phyloP scores from a whole-genome alignment of 768 basidiomycete species.

The Chalciporus chontae region DNA sequence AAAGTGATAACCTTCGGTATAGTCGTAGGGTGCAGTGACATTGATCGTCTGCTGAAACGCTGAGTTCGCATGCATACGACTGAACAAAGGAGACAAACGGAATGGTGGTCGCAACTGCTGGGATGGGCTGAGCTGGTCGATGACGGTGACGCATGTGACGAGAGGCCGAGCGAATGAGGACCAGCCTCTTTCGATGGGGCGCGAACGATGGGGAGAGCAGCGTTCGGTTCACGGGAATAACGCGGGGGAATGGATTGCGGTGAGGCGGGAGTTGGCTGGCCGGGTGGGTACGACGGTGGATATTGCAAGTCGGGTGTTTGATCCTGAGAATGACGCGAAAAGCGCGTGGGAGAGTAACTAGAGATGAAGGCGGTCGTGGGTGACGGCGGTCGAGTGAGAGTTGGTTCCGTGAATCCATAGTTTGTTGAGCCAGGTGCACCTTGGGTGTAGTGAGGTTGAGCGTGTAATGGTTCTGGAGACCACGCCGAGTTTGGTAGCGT shows the following conservation, averaged over 20 bases:
- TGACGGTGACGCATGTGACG: slow-evolving; percentile 40
- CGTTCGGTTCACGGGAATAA: slow-evolving; percentile 47
- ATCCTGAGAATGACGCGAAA: slow-evolving; percentile 31
- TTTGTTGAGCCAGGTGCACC: slow-evolving; percentile 9
- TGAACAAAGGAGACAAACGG: slow-evolving; percentile 19
- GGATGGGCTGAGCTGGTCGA: slow-evolving; percentile 41
- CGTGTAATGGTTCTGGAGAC: slow-evolving; percentile 35
- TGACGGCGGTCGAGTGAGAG: slow-evolving; percentile 26
- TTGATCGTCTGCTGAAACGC: slow-evolving; percentile 60
- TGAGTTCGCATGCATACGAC: slow-evolving; percentile 37
- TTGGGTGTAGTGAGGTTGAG: slow-evolving; percentile 30
- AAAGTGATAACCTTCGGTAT: slow-evolving; percentile 95
- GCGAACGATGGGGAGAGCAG: slow-evolving; percentile 37
- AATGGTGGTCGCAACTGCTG: slow-evolving; percentile 33
- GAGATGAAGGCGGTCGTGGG: slow-evolving; percentile 29
- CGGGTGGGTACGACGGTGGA: slow-evolving; percentile 23
- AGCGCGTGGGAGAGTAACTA: slow-evolving; percentile 27
- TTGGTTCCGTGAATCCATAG: slow-evolving; percentile 26
- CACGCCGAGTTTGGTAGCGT: slow-evolving; percentile 33
- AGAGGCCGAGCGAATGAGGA: slow-evolving; percentile 23
- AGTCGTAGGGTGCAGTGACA: slow-evolving; percentile 80
- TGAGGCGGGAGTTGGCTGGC: slow-evolving; percentile 24
- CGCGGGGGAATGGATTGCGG: slow-evolving; percentile 35
- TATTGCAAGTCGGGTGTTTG: slow-evolving; percentile 40
- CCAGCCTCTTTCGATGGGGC: slow-evolving; percentile 26